Evolutionary conservation across 2,329 filamentous ascomycete genomes (phyloP).

Genomic region (Cladosporium phlei): DNA sequence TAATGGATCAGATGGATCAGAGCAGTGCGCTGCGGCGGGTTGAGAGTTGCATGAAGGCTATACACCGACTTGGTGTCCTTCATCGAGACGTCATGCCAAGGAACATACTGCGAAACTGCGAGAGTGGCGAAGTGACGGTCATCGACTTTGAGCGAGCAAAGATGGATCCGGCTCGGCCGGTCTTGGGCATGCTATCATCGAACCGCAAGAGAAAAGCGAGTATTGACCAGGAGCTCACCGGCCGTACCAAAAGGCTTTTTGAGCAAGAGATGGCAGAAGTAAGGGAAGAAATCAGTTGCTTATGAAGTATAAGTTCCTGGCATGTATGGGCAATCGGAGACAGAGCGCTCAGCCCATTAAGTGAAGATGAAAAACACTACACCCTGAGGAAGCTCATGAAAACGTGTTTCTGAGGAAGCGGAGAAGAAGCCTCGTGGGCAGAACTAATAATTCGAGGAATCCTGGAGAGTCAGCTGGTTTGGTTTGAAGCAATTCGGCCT

Average conservation of each 20-base stretch:
- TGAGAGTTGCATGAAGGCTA: background rate
- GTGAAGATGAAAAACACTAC: too few relatives aligned
- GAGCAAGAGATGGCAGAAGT: background rate
- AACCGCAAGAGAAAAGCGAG: background rate
- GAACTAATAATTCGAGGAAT: too few relatives aligned
- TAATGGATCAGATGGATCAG: background rate
- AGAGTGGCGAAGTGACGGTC: background rate
- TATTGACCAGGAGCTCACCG: background rate
- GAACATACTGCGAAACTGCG: background rate
- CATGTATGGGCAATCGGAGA: too few relatives aligned
- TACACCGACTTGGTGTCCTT: background rate
- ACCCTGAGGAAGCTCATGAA: too few relatives aligned
- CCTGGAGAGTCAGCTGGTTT: too few relatives aligned
- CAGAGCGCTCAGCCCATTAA: too few relatives aligned
- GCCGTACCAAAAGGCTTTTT: background rate
- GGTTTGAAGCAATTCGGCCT: too few relatives aligned
- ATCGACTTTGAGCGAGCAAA: conserved; percentile 1
- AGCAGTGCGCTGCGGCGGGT: background rate
- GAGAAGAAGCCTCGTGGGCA: too few relatives aligned
- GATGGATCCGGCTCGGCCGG: background rate
- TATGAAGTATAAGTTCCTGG: too few relatives aligned
- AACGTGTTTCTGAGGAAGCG: too few relatives aligned
- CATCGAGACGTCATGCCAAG: background rate
- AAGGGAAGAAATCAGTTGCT: background rate
- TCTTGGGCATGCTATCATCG: background rate